Percentiles rank a stretch among this genome's conserved stretches.
These are phyloP conservation scores for Jacaranda mimosifolia DNA, from an alignment of 257 asterid genomes.

Conservation along the genomic window DNA sequence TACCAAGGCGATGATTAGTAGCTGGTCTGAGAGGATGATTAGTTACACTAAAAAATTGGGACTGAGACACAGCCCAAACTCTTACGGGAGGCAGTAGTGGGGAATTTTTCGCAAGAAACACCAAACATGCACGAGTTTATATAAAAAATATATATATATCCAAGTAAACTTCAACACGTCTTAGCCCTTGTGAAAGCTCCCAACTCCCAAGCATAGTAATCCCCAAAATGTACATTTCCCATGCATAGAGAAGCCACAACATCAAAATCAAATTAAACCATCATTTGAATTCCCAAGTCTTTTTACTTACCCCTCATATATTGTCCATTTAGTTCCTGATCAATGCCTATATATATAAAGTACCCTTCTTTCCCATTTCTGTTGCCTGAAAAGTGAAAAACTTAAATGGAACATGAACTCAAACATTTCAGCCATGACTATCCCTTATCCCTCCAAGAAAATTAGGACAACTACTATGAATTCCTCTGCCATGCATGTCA, in stretches of 20 bases:
- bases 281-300: background rate
- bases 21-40: too few relatives aligned
- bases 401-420: background rate
- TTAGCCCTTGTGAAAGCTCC: background rate
- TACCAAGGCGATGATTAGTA: too few relatives aligned
- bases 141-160: too few relatives aligned
- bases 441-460: background rate
- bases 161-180: background rate
- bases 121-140: too few relatives aligned
- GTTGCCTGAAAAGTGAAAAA: background rate
- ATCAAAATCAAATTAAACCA: too few relatives aligned
- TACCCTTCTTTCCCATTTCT: background rate
- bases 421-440: background rate
- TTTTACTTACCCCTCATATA: background rate
- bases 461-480: background rate
- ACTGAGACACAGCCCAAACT: too few relatives aligned
- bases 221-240: background rate
- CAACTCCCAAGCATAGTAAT: background rate
- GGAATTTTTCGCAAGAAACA: too few relatives aligned
- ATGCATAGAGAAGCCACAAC: background rate
- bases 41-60: too few relatives aligned
- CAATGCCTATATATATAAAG: background rate
- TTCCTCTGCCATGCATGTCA: background rate
- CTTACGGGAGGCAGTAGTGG: too few relatives aligned
- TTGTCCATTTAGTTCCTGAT: background rate